Evolutionary conservation across 345 rosid genomes (phyloP).

Genomic region (Toxicodendron radicans): DNA sequence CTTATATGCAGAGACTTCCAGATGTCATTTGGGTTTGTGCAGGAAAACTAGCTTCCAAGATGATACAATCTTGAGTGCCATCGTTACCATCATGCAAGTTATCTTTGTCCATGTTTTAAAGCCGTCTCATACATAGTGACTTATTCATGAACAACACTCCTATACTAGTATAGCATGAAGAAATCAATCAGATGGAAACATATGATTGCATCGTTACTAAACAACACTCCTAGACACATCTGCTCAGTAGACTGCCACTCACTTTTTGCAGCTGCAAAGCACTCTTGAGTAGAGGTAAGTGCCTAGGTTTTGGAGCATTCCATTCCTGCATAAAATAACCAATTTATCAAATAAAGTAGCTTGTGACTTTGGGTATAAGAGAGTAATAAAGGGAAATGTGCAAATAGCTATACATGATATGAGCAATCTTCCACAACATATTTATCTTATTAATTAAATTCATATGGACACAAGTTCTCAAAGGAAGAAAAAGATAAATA

Average conservation of each 20-base stretch:
- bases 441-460: constrained; percentile 5
- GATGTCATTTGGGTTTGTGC: constrained; percentile 3
- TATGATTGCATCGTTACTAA: not conserved
- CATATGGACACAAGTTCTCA: not conserved
- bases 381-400: constrained; percentile 2
- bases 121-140: constrained; percentile 8
- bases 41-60: constrained; percentile 15
- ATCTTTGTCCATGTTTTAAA: constrained; percentile 13
- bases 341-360: not conserved
- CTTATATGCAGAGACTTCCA: constrained; percentile 19
- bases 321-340: constrained; percentile 52
- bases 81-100: constrained; percentile 12
- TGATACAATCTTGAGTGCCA: constrained; percentile 9
- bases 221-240: constrained; percentile 1
- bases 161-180: not conserved
- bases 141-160: constrained; percentile 11
- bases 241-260: constrained; percentile 27
- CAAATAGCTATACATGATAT: not conserved
- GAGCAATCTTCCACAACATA: not conserved
- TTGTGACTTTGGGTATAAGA: not conserved
- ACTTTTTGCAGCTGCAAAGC: constrained; percentile 68
- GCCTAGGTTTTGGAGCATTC: constrained; percentile 67
- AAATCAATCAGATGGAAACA: constrained; percentile 6
- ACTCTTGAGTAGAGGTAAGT: constrained; percentile 65
- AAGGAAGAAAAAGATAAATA: not conserved